Base-by-base conservation (phyloP, 1,139 yeast genomes). In the Yamadazyma friedrichii region DNA sequence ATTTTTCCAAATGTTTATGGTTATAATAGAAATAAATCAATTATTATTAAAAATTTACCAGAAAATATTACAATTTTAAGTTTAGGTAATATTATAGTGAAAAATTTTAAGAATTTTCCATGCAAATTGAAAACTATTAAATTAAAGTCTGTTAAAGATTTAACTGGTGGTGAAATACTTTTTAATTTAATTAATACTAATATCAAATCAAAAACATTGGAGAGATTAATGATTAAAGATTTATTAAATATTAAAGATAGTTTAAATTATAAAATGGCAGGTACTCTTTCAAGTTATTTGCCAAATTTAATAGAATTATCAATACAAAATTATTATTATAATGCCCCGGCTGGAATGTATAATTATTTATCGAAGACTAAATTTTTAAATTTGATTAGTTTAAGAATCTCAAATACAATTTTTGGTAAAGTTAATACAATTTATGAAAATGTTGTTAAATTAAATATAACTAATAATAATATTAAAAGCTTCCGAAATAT, bases 31-130 rank as follows among this genome's bases (percentile, higher is more conserved):
- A 55, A 53, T 30, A 36, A 41, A 35, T 31, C 35, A 13, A 26
- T 40, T 9, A 9, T 25, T 9, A n/a, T 33, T 10, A 38, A 22
- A n/a, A 40, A 47, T 9, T 41, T 59, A 26, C 62, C 63, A 1
- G 11, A 25, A 4, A 38, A 42, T 25, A 35, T 57, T 10, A 40
- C 38, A 6, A 17, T 16, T 13, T 40, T 59, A n/a, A 38, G 37
- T 12, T 42, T 59, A 17, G 58, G 59, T 10, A 52, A 56, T 36
- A 49, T 54, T 13, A 44, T 45, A 2, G 42, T 57, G 6, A 37
- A 43, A 11, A 15, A 42, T 20, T 31, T 36, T 8, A 47, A 44
- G 33, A 36, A 35, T 3, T 38, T 47, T 9, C 62, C 61, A 1
- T 16, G 15, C 1, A 35, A 38, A 13, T 25, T 58, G 6, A 25